Percentiles rank a stretch among this genome's conserved stretches.
Conservation (phyloP, 192 early-diverging fungal genomes). For the Backusella morwellensis region DNA sequence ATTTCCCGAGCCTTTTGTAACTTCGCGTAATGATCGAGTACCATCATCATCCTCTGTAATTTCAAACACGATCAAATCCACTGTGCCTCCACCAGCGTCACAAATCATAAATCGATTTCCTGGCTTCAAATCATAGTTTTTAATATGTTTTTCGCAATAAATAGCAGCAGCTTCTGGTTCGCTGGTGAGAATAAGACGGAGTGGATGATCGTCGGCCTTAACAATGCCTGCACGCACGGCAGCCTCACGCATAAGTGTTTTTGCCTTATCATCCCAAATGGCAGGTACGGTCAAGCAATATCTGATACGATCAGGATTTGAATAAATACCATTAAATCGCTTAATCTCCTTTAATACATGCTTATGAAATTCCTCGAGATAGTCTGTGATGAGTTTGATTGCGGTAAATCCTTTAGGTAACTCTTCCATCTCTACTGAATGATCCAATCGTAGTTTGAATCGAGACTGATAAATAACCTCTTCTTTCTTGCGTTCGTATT, state of each 20-base stretch:
- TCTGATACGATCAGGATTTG: constrained; percentile 34
- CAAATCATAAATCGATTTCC: constrained; percentile 48
- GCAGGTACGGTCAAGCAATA: constrained; percentile 51
- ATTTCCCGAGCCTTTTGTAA: constrained; percentile 41
- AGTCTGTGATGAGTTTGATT: constrained; percentile 31
- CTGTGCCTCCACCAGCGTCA: constrained; percentile 48
- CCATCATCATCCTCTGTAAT: constrained; percentile 26
- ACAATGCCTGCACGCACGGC: constrained; percentile 46
- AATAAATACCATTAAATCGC: constrained; percentile 32
- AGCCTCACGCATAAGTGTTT: constrained; percentile 45
- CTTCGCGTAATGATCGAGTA: constrained; percentile 34
- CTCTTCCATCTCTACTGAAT: not conserved
- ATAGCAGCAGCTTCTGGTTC: constrained; percentile 47
- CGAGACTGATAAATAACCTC: not conserved
- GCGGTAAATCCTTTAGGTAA: not conserved
- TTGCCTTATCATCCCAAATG: constrained; percentile 49
- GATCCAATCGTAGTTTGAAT: constrained; percentile 4
- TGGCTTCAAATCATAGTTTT: constrained; percentile 40
- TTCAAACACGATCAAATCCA: constrained; percentile 46
- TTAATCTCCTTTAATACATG: constrained; percentile 36
- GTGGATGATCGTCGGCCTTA: constrained; percentile 37
- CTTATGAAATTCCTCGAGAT: constrained; percentile 41
- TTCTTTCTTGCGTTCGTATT: not conserved
- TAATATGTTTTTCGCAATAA: constrained; percentile 42
- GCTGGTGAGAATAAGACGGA: constrained; percentile 36